Percentiles rank a stretch among this genome's conserved stretches.
Evolutionary conservation across 2,329 filamentous ascomycete genomes (phyloP).

Genomic region (Leptographium procerum): DNA sequence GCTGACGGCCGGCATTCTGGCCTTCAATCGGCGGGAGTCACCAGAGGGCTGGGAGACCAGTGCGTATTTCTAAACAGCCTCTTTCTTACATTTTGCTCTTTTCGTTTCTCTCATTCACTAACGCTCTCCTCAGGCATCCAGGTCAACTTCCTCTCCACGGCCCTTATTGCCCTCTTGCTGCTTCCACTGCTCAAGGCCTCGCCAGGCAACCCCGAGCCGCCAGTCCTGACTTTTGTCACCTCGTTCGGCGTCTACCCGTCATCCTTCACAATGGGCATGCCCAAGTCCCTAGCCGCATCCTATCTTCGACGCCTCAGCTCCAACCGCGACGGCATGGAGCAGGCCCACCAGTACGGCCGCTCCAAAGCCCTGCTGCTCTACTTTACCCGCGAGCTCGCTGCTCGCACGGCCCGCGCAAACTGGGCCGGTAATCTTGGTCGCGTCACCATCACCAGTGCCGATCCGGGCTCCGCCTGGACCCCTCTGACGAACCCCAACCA

Average conservation of each 20-base stretch:
- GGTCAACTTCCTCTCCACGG: conserved; percentile 25
- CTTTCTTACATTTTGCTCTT: conserved; percentile 1
- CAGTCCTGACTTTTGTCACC: conserved; percentile 26
- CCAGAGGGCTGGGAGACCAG: conserved; percentile 27
- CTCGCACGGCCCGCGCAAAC: conserved; percentile 11
- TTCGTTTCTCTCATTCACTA: background rate
- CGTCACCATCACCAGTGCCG: conserved; percentile 26
- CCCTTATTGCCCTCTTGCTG: conserved; percentile 22
- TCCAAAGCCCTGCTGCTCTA: conserved; percentile 26
- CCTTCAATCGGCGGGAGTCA: conserved; percentile 23
- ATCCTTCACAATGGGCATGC: conserved; percentile 24
- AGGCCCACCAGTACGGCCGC: conserved; percentile 26
- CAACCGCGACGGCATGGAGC: conserved; percentile 23
- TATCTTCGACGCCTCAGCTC: conserved; percentile 25
- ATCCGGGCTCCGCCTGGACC: conserved; percentile 27
- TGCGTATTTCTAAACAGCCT: background rate
- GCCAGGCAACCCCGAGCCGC: conserved; percentile 18
- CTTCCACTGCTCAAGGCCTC: conserved; percentile 18
- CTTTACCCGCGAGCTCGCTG: conserved; percentile 24
- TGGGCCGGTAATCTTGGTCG: conserved; percentile 12
- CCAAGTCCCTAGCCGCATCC: conserved; percentile 16
- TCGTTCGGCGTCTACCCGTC: conserved; percentile 26
- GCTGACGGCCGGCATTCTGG: conserved; percentile 25
- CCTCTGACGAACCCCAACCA: conserved; percentile 25
- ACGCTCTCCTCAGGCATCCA: conserved; percentile 16